Evolutionary conservation across 768 basidiomycete species (phyloP).

Genomic region (Boletus reticuloceps): DNA sequence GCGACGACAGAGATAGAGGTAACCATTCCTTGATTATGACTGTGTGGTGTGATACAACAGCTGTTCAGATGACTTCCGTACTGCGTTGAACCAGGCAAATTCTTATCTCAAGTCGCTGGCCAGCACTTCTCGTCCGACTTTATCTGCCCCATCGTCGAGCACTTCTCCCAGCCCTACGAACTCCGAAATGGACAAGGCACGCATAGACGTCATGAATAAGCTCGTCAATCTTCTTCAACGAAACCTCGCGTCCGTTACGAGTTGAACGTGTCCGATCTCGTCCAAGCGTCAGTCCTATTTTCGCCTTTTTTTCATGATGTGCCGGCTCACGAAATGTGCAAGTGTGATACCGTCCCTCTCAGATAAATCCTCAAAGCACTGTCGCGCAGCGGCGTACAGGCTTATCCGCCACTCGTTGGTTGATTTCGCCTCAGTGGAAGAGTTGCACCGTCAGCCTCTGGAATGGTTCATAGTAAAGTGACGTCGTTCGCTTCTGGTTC

Average conservation of each 20-base stretch:
- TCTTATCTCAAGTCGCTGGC: constrained; percentile 55
- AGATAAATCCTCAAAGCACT: constrained; percentile 69
- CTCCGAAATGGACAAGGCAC: constrained; percentile 48
- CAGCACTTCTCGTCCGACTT: constrained; percentile 38
- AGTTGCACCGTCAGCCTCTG: constrained; percentile 59
- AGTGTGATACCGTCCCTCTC: constrained; percentile 79
- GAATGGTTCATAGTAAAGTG: constrained; percentile 94
- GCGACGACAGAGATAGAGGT: constrained; percentile 38
- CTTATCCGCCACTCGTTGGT: constrained; percentile 77
- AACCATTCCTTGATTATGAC: not conserved
- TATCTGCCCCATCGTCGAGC: constrained; percentile 38
- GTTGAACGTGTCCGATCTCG: constrained; percentile 61
- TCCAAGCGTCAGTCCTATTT: constrained; percentile 61
- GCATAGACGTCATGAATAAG: constrained; percentile 62
- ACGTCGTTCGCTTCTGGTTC: constrained; percentile 14
- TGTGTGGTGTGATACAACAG: constrained; percentile 9
- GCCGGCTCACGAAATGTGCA: constrained; percentile 12
- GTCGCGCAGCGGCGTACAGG: constrained; percentile 81
- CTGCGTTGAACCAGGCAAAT: constrained; percentile 63
- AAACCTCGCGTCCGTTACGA: constrained; percentile 78
- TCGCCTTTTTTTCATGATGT: not conserved
- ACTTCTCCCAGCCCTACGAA: constrained; percentile 33
- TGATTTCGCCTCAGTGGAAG: constrained; percentile 67
- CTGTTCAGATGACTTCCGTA: constrained; percentile 66
- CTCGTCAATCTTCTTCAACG: constrained; percentile 65